These are phyloP conservation scores for Rubia yunnanensis DNA, from an alignment of 257 asterid genomes.

Conservation along the genomic window DNA sequence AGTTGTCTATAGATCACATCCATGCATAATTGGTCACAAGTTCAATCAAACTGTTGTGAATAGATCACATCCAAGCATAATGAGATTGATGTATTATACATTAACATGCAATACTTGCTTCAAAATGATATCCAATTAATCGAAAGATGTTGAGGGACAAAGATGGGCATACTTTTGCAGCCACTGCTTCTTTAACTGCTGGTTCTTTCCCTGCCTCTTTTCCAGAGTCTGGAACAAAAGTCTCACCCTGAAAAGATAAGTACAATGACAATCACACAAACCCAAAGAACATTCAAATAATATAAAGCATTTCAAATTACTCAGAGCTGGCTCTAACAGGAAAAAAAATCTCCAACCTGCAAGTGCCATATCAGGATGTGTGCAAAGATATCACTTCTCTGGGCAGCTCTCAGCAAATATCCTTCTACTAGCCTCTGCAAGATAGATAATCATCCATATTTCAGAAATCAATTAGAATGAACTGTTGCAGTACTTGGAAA, in stretches of 20 bases:
- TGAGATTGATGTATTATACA: no score
- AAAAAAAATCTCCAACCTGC: slow-evolving; percentile 43
- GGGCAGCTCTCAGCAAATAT: slow-evolving; percentile 96
- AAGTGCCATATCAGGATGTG: slow-evolving; percentile 98
- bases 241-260: slow-evolving; percentile 67
- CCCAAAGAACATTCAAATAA: slow-evolving; percentile 16
- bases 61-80: no score
- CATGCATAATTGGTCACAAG: no score
- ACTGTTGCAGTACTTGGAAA: background rate
- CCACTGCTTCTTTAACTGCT: slow-evolving; percentile 37
- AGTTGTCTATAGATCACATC: background rate
- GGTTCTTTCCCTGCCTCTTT: slow-evolving; percentile 34
- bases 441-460: background rate
- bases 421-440: slow-evolving; percentile 95
- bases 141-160: background rate
- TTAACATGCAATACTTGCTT: background rate
- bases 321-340: background rate
- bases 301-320: background rate
- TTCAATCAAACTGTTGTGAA: no score
- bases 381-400: slow-evolving; percentile 89
- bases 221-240: slow-evolving; percentile 58
- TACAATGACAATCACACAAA: slow-evolving; percentile 17
- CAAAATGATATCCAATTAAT: background rate
- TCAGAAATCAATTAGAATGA: background rate
- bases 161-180: slow-evolving; percentile 52